These are phyloP conservation scores for Alternaria panax DNA, from an alignment of 2,329 filamentous ascomycete genomes.

Conservation along the genomic window DNA sequence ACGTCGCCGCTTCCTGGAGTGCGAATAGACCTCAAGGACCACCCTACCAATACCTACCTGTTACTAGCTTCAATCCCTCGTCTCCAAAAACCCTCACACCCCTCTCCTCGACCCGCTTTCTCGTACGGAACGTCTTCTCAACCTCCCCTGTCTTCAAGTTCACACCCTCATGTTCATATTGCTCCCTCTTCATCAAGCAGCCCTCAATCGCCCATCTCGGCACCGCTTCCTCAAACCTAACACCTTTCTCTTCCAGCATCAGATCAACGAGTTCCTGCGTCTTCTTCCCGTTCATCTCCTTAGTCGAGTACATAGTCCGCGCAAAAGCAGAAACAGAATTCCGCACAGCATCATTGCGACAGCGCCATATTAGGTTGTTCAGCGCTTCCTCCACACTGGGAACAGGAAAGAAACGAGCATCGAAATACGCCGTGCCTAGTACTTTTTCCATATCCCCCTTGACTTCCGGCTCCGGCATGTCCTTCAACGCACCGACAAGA, in stretches of 20 bases:
- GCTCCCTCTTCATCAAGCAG: slow-evolving; percentile 41
- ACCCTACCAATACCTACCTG: slow-evolving; percentile 34
- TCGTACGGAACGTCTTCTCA: slow-evolving; percentile 34
- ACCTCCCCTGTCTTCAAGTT: slow-evolving; percentile 36
- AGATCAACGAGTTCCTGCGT: slow-evolving; percentile 31
- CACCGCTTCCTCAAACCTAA: slow-evolving; percentile 35
- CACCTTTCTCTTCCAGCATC: slow-evolving; percentile 34
- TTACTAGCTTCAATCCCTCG: slow-evolving; percentile 34
- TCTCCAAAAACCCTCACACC: slow-evolving; percentile 35
- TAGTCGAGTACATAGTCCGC: slow-evolving; percentile 33
- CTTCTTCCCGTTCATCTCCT: slow-evolving; percentile 38
- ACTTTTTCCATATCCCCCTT: slow-evolving; percentile 20
- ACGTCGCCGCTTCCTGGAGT: neutral
- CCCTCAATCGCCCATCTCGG: slow-evolving; percentile 45
- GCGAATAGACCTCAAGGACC: neutral
- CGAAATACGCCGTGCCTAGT: slow-evolving; percentile 38
- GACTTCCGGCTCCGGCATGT: slow-evolving; percentile 28
- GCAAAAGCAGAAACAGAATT: slow-evolving; percentile 40
- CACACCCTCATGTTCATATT: slow-evolving; percentile 38
- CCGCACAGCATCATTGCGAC: slow-evolving; percentile 40
- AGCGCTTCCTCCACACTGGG: slow-evolving; percentile 36
- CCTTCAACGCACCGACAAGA: slow-evolving; percentile 21
- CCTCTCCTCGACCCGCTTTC: slow-evolving; percentile 35
- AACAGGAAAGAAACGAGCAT: slow-evolving; percentile 39
- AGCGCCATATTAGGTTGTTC: slow-evolving; percentile 43